Percentiles rank a stretch among this genome's conserved stretches.
Evolutionary conservation across 2,329 filamentous ascomycete genomes (phyloP).

Genomic region (Venturiaceae sp.): DNA sequence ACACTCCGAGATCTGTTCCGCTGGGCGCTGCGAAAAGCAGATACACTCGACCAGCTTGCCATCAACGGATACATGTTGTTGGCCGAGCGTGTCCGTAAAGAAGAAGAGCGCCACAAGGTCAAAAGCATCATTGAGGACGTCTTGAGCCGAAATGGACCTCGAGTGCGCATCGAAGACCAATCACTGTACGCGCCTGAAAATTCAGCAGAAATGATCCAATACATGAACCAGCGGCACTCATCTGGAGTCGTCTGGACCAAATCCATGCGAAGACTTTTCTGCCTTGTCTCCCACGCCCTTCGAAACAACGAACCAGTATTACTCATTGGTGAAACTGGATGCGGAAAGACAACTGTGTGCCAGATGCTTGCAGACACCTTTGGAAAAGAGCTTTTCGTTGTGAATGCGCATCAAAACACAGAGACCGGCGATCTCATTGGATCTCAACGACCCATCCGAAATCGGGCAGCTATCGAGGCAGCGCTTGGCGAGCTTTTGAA

Average conservation of each 20-base stretch:
- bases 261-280: slow-evolving; percentile 85
- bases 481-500: slow-evolving; percentile 33
- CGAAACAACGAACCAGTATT: slow-evolving; percentile 88
- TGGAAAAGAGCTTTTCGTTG: slow-evolving; percentile 67
- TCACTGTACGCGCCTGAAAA: slow-evolving; percentile 53
- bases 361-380: slow-evolving; percentile 82
- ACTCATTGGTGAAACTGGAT: slow-evolving; percentile 92
- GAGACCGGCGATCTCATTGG: slow-evolving; percentile 97
- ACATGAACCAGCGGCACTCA: slow-evolving; percentile 14
- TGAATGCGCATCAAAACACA: slow-evolving; percentile 97
- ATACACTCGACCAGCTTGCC: slow-evolving; percentile 80
- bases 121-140: slow-evolving; percentile 82
- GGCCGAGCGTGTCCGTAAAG: slow-evolving; percentile 86
- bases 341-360: slow-evolving; percentile 94
- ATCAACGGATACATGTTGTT: slow-evolving; percentile 93
- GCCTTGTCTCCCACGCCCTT: slow-evolving; percentile 78
- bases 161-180: slow-evolving; percentile 66
- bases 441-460: slow-evolving; percentile 83
- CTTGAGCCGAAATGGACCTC: slow-evolving; percentile 50
- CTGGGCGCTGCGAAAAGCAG: slow-evolving; percentile 80
- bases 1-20: slow-evolving; percentile 92
- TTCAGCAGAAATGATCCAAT: slow-evolving; percentile 25
- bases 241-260: slow-evolving; percentile 79
- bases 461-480: slow-evolving; percentile 64
- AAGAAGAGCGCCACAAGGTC: slow-evolving; percentile 74